Percentiles rank a stretch among this genome's conserved stretches.
Conservation (phyloP, 2,329 filamentous ascomycete species). For the Cytospora mali region DNA sequence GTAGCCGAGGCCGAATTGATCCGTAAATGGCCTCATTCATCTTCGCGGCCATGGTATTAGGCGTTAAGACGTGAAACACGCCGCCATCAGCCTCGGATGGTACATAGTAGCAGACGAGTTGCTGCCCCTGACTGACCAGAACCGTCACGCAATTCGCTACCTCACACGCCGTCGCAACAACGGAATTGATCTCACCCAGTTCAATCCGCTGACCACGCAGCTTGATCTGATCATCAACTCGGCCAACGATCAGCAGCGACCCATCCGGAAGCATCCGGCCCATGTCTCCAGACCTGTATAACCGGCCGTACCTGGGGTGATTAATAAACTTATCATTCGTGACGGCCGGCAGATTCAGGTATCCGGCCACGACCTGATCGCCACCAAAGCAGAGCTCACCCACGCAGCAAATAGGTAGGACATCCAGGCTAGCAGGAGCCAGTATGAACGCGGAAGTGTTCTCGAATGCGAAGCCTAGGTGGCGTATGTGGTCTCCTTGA, state of each 20-base stretch:
- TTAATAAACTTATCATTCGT: conserved; percentile 69
- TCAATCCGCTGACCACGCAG: conserved; percentile 80
- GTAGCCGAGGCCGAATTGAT: conserved; percentile 58
- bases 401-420: conserved; percentile 69
- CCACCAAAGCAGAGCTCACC: conserved; percentile 89
- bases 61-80: conserved; percentile 42
- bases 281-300: conserved; percentile 84
- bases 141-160: conserved; percentile 68
- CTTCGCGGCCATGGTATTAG: conserved; percentile 36
- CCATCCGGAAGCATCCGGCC: conserved; percentile 79
- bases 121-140: conserved; percentile 49
- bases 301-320: conserved; percentile 67
- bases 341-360: conserved; percentile 66
- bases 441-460: conserved; percentile 78
- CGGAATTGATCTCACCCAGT: conserved; percentile 71
- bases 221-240: conserved; percentile 80
- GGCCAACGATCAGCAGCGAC: conserved; percentile 71
- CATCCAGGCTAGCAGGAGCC: conserved; percentile 44
- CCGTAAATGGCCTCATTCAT: conserved; percentile 54
- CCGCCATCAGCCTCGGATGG: conserved; percentile 37
- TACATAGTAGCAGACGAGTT: conserved; percentile 72
- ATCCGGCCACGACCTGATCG: conserved; percentile 76
- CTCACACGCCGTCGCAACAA: conserved; percentile 53
- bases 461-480: conserved; percentile 72
- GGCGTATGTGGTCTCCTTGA: conserved; percentile 63